phyloP scores from a whole-genome alignment of 257 asterid genomes.

The Rehmannia glutinosa region DNA sequence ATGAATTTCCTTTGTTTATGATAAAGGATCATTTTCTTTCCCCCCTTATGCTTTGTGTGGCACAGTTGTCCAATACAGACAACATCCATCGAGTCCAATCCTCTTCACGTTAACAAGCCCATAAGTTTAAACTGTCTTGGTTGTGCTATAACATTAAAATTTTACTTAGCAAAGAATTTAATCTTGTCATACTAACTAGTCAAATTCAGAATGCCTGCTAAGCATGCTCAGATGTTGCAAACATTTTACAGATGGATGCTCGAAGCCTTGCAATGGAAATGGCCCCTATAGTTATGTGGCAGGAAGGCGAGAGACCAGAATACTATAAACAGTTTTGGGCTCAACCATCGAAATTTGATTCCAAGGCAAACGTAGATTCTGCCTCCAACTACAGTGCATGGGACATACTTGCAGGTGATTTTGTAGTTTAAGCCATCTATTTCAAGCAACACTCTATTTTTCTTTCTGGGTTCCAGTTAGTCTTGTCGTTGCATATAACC shows the following conservation, averaged over 20 bases:
- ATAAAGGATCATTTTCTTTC: neutral
- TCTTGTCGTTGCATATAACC: neutral
- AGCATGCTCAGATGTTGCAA: slow-evolving; percentile 15
- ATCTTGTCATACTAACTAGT: neutral
- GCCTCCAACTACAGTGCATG: slow-evolving; percentile 36
- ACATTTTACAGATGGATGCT: slow-evolving; percentile 73
- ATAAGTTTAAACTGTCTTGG: neutral
- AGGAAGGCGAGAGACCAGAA: slow-evolving; percentile 62
- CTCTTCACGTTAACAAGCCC: neutral
- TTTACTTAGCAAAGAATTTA: neutral
- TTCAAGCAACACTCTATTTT: neutral
- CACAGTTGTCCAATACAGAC: neutral
- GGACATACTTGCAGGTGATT: slow-evolving; percentile 69
- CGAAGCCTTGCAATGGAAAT: slow-evolving; percentile 85
- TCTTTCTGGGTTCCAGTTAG: neutral
- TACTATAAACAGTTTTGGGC: slow-evolving; percentile 59
- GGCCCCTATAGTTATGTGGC: slow-evolving; percentile 91
- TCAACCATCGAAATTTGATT: slow-evolving; percentile 39
- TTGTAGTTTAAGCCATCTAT: slow-evolving; percentile 5
- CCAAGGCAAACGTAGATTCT: slow-evolving; percentile 32
- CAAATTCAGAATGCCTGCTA: neutral
- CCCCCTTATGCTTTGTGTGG: neutral
- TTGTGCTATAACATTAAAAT: neutral
- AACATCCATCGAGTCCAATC: neutral
- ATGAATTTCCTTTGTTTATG: no score